These are phyloP conservation scores for Leccinum griseonigrum DNA, from an alignment of 1,284 basidiomycete genomes.

Conservation along the genomic window DNA sequence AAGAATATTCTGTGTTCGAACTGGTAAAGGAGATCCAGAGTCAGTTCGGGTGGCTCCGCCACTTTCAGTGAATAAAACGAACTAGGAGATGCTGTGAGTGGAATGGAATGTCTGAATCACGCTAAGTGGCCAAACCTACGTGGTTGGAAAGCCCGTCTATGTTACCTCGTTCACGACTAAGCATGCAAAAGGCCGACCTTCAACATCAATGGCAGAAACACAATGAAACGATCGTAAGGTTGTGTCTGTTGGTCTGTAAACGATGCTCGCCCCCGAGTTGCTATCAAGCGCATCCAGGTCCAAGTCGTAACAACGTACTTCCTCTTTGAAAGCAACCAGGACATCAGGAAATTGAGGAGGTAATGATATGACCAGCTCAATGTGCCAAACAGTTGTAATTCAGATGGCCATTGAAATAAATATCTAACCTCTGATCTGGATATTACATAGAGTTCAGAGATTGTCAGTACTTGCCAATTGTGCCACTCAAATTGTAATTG, in stretches of 20 bases:
- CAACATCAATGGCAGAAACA: conserved; percentile 13
- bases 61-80: conserved; percentile 14
- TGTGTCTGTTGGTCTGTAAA: conserved; percentile 9
- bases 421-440: too few species aligned
- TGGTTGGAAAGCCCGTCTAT: neutral
- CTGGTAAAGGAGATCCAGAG: conserved; percentile 15
- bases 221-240: conserved; percentile 10
- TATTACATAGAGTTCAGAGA: too few species aligned
- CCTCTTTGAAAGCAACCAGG: conserved; percentile 12
- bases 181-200: conserved; percentile 19
- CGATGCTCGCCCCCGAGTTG: conserved; percentile 8
- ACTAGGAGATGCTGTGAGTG: conserved; percentile 4
- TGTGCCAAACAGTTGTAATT: too few species aligned
- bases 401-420: too few species aligned
- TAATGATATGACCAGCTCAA: too few species aligned
- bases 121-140: neutral
- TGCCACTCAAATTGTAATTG: too few species aligned
- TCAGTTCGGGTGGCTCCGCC: conserved; percentile 2
- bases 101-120: neutral
- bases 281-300: conserved; percentile 10
- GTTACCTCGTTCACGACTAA: conserved; percentile 10
- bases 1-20: conserved; percentile 3
- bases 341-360: neutral
- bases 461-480: too few species aligned
- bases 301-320: conserved; percentile 22